These are phyloP conservation scores for Pseudopediastrum boryanum DNA, from an alignment of 139 green algal genomes.

Conservation along the genomic window DNA sequence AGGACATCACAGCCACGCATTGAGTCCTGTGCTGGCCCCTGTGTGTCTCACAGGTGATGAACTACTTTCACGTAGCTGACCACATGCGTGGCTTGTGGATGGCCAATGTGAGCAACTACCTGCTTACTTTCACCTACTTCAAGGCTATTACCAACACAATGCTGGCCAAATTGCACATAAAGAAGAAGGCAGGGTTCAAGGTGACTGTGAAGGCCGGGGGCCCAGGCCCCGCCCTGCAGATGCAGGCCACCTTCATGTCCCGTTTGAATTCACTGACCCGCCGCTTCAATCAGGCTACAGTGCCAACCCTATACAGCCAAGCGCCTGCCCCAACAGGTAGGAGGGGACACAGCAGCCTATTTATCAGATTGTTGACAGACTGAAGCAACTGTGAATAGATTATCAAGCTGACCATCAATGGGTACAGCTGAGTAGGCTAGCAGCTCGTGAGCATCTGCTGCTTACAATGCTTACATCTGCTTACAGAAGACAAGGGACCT, in stretches of 20 bases:
- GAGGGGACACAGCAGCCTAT: neutral
- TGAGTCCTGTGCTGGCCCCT: neutral
- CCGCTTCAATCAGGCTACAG: constrained; percentile 30
- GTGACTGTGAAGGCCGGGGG: constrained; percentile 21
- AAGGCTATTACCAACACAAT: constrained; percentile 40
- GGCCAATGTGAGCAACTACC: constrained; percentile 34
- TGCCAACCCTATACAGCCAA: constrained; percentile 28
- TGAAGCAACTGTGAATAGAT: neutral
- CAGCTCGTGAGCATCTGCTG: neutral
- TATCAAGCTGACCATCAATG: neutral
- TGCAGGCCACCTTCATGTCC: constrained; percentile 17
- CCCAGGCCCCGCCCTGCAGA: neutral
- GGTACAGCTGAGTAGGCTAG: neutral
- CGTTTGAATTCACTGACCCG: constrained; percentile 11
- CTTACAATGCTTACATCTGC: too few relatives aligned
- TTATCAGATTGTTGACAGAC: neutral
- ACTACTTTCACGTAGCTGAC: constrained; percentile 29
- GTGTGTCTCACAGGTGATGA: constrained; percentile 11
- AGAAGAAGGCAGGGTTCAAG: constrained; percentile 41
- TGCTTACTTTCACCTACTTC: constrained; percentile 37
- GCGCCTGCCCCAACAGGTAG: neutral
- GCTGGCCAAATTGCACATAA: constrained; percentile 37
- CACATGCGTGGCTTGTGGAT: constrained; percentile 40
- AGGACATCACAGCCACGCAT: neutral
- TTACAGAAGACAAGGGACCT: neutral